Evolutionary conservation across 2,329 filamentous ascomycete genomes (phyloP).

Genomic region (Fonsecaea multimorphosa): DNA sequence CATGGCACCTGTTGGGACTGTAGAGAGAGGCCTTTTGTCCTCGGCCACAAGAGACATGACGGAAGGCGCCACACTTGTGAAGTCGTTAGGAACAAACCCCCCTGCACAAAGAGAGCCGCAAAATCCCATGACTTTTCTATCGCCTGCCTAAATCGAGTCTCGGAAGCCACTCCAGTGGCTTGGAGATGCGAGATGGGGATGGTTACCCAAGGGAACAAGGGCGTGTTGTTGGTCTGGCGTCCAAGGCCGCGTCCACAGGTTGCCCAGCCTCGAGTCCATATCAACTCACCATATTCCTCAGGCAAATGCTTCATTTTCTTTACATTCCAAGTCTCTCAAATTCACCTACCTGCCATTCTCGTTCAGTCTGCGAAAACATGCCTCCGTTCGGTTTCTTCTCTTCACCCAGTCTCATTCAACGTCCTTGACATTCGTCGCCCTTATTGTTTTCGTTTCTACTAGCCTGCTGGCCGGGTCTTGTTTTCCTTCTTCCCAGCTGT

Average conservation of each 20-base stretch:
- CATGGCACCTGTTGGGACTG: background rate
- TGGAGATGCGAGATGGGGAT: background rate
- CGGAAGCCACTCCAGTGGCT: background rate
- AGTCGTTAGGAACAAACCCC: background rate
- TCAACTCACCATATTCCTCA: background rate
- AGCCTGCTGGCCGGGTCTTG: background rate
- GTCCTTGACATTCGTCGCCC: background rate
- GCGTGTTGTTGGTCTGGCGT: background rate
- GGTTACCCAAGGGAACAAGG: background rate
- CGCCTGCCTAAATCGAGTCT: background rate
- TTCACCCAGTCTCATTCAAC: background rate
- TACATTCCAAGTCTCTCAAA: background rate
- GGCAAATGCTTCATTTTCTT: background rate
- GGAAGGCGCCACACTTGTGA: background rate
- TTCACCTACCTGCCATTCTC: background rate
- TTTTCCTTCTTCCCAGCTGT: background rate
- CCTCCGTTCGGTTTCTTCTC: background rate
- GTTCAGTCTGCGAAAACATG: background rate
- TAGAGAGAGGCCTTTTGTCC: conserved; percentile 10
- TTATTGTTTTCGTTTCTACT: background rate
- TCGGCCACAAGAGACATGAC: background rate
- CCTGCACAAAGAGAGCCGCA: background rate
- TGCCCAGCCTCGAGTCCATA: conserved; percentile 1
- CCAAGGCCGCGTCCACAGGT: background rate
- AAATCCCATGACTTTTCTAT: background rate